Evolutionary conservation across 768 basidiomycete genomes (phyloP).

Genomic region (Collybiopsis luxurians): DNA sequence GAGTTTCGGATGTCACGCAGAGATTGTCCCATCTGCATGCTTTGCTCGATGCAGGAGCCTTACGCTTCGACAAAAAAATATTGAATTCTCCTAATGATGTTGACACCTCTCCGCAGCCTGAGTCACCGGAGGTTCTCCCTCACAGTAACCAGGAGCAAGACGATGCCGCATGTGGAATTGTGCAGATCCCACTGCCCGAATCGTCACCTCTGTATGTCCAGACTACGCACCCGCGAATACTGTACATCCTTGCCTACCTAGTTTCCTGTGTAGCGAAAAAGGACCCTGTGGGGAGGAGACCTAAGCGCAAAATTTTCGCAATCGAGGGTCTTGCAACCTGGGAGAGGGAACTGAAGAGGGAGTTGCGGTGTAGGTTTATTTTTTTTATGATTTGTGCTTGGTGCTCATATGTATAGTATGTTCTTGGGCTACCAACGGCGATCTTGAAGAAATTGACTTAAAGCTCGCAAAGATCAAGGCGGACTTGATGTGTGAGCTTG

Average conservation of each 20-base stretch:
- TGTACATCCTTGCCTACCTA: constrained; percentile 66
- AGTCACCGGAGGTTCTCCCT: background rate
- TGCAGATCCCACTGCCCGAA: constrained; percentile 30
- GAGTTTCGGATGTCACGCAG: constrained; percentile 41
- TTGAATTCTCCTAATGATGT: constrained; percentile 17
- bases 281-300: constrained; percentile 71
- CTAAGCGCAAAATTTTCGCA: constrained; percentile 71
- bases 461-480: constrained; percentile 63
- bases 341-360: constrained; percentile 23
- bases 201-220: constrained; percentile 47
- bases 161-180: constrained; percentile 14
- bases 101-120: no score
- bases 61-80: constrained; percentile 23
- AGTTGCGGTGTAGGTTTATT: constrained; percentile 27
- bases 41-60: constrained; percentile 59
- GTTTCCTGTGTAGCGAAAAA: constrained; percentile 65
- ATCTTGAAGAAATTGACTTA: constrained; percentile 45
- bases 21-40: constrained; percentile 60
- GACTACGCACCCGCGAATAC: constrained; percentile 64
- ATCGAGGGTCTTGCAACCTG: constrained; percentile 46
- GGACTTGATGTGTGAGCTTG: constrained; percentile 68
- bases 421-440: constrained; percentile 48
- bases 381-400: no score
- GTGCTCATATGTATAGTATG: constrained; percentile 27
- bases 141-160: constrained; percentile 5